A percentile compares a stretch with the other conserved stretches of the same genome.
phyloP scores from a whole-genome alignment of 2,329 filamentous ascomycete species.

The Hymenoscyphus infarciens region DNA sequence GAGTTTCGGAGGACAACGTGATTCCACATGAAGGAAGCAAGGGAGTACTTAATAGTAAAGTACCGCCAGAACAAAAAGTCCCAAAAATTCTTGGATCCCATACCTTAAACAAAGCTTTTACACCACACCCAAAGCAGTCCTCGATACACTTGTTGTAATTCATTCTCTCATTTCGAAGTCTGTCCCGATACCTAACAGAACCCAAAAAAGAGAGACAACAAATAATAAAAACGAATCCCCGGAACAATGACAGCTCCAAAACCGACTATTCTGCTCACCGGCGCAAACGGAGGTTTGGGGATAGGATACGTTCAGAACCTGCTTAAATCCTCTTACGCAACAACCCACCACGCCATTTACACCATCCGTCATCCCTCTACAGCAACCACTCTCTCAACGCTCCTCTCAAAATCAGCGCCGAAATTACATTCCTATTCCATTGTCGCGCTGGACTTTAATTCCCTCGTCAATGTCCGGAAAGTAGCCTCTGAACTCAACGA shows the following conservation, averaged over 20 bases:
- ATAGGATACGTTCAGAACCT: slow-evolving; percentile 20
- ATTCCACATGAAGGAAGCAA: neutral
- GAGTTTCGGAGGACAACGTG: too few relatives aligned
- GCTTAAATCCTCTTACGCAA: slow-evolving; percentile 14
- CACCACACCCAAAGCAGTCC: too few relatives aligned
- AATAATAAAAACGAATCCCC: neutral
- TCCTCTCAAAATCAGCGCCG: slow-evolving; percentile 7
- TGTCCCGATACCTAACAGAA: neutral
- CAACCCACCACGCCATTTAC: slow-evolving; percentile 24
- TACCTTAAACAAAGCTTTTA: too few relatives aligned
- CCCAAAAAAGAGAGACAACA: neutral
- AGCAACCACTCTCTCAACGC: slow-evolving; percentile 1
- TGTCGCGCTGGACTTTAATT: slow-evolving; percentile 11
- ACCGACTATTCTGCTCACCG: slow-evolving; percentile 25
- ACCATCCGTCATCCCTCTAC: slow-evolving; percentile 14
- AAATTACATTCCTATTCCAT: slow-evolving; percentile 9
- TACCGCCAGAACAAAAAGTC: neutral
- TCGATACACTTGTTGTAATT: too few relatives aligned
- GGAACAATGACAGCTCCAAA: neutral
- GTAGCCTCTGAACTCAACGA: slow-evolving; percentile 17
- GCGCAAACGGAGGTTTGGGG: slow-evolving; percentile 30
- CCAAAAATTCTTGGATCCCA: neutral
- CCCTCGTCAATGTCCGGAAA: neutral
- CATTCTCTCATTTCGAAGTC: too few relatives aligned
- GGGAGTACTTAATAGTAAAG: neutral